A percentile compares a stretch with the other conserved stretches of the same genome.
Evolutionary conservation across 805 yeast species (phyloP).

Genomic region (Ogataea nitratoaversa): DNA sequence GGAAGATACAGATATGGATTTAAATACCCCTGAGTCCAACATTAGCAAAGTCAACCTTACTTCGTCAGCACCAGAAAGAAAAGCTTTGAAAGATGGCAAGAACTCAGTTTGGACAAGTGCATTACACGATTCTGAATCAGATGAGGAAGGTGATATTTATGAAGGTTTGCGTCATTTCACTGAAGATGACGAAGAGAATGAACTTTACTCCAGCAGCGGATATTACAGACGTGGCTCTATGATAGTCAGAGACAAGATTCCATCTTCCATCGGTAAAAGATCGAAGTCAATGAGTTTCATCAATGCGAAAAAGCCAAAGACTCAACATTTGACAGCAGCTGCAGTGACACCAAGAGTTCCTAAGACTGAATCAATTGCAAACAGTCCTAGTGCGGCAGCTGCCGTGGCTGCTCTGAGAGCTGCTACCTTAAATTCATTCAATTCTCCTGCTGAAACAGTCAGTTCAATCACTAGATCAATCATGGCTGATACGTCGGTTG

Average conservation of each 20-base stretch:
- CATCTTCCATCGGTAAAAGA: conserved; percentile 42
- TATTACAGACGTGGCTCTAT: conserved; percentile 30
- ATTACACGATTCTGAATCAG: conserved; percentile 29
- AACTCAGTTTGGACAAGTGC: conserved; percentile 11
- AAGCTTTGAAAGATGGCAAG: conserved; percentile 5
- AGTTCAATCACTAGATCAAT: conserved; percentile 31
- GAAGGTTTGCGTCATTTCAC: conserved; percentile 26
- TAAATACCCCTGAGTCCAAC: too few species aligned
- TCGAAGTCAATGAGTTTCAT: conserved; percentile 64
- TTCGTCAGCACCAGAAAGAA: neutral
- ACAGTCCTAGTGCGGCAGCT: conserved; percentile 62
- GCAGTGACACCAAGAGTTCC: conserved; percentile 81
- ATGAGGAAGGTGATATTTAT: conserved; percentile 38
- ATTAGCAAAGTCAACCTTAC: too few species aligned
- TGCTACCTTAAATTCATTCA: conserved; percentile 53
- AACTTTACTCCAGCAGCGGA: conserved; percentile 19
- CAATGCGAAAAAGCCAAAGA: conserved; percentile 44
- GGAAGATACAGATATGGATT: neutral
- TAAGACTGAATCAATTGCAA: conserved; percentile 48
- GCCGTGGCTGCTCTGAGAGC: conserved; percentile 74
- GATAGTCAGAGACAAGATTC: conserved; percentile 36
- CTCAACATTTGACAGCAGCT: conserved; percentile 60
- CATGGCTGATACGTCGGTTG: conserved; percentile 32
- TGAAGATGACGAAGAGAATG: conserved; percentile 37
- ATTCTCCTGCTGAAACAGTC: conserved; percentile 34